Evolutionary conservation across 2,329 filamentous ascomycete species (phyloP).

Genomic region (Septoria linicola): DNA sequence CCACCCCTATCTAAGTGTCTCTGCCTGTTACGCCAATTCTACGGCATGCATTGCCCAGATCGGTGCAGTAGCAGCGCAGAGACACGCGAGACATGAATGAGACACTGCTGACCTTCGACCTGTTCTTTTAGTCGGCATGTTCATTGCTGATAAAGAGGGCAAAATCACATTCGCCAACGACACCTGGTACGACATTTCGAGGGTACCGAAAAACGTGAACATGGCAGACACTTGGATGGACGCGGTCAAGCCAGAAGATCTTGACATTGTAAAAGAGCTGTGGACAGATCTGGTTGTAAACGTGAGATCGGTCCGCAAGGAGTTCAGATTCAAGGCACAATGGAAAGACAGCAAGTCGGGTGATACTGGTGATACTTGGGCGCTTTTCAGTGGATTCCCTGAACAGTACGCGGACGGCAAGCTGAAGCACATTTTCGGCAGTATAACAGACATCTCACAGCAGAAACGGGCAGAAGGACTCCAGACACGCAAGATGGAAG

Average conservation of each 20-base stretch:
- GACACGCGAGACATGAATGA: too few species aligned
- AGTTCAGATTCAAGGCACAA: constrained; percentile 72
- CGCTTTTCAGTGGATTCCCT: constrained; percentile 72
- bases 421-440: constrained; percentile 74
- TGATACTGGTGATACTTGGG: constrained; percentile 68
- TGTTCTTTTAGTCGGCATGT: constrained; percentile 85
- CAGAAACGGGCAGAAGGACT: constrained; percentile 83
- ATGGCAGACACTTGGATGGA: constrained; percentile 70
- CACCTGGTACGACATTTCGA: constrained; percentile 68
- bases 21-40: too few species aligned
- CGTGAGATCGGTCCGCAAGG: constrained; percentile 64
- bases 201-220: constrained; percentile 58
- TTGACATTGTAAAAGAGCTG: constrained; percentile 55
- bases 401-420: constrained; percentile 64
- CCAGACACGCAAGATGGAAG: constrained; percentile 73
- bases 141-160: constrained; percentile 72
- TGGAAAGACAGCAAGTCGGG: constrained; percentile 62
- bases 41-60: too few species aligned
- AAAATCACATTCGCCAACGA: constrained; percentile 78
- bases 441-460: constrained; percentile 79
- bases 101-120: too few species aligned
- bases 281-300: constrained; percentile 65
- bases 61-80: too few species aligned
- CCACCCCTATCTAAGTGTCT: too few species aligned
- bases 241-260: constrained; percentile 67